phyloP scores from a whole-genome alignment of 2,329 filamentous ascomycete genomes.

The Sordariomycetes sp. region DNA sequence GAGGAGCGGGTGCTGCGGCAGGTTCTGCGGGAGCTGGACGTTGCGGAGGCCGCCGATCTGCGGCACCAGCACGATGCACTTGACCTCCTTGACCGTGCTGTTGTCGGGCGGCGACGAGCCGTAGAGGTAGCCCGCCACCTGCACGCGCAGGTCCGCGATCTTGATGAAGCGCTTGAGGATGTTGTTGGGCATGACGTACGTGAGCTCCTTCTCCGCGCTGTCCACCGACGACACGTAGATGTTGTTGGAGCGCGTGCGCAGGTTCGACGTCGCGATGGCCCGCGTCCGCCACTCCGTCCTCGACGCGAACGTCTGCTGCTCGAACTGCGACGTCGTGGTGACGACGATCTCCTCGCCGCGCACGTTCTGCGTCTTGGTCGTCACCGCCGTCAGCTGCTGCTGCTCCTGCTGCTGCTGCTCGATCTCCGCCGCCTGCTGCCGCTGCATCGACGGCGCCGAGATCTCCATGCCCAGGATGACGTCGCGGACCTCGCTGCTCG shows the following conservation, averaged over 20 bases:
- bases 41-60: conserved; percentile 91
- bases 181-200: conserved; percentile 99
- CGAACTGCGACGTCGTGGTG: conserved; percentile 94
- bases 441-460: conserved; percentile 92
- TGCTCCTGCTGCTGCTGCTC: conserved; percentile 98
- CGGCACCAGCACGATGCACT: conserved; percentile 93
- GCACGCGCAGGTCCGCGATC: conserved; percentile 89
- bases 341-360: conserved; percentile 97
- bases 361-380: conserved; percentile 95
- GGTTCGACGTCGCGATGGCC: conserved; percentile 91
- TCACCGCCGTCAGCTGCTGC: conserved; percentile 90
- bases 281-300: conserved; percentile 98
- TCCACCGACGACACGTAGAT: conserved; percentile 98
- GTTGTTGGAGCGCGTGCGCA: conserved; percentile 90
- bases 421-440: conserved; percentile 95
- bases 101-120: conserved; percentile 89
- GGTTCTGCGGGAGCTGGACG: conserved; percentile 77
- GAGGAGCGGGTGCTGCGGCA: conserved; percentile 88
- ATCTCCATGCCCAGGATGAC: conserved; percentile 99
- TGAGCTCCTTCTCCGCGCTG: conserved; percentile 80
- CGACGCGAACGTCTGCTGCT: conserved; percentile 94
- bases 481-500: conserved; percentile 91
- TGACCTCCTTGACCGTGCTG: conserved; percentile 92
- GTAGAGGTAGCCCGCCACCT: conserved; percentile 93
- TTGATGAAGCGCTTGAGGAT: conserved; percentile 97